These are phyloP conservation scores for Cutaneotrichosporon sp. DNA, from an alignment of 1,284 basidiomycete genomes.

Conservation along the genomic window DNA sequence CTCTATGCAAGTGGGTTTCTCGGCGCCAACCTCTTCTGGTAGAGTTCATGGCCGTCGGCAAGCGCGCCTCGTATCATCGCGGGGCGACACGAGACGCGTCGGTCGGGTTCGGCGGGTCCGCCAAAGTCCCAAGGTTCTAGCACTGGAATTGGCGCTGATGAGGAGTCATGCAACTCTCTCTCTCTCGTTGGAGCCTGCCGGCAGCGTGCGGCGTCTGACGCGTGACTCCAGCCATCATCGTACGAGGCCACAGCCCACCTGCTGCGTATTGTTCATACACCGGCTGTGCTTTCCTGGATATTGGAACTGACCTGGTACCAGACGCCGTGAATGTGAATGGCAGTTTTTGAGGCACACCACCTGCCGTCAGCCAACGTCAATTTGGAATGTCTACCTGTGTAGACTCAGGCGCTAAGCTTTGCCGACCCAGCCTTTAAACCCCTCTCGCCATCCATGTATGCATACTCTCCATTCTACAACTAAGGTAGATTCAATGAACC, in stretches of 20 bases:
- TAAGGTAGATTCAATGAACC: too few relatives aligned
- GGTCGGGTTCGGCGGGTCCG: neutral
- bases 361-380: neutral
- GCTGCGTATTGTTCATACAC: neutral
- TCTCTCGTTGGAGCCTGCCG: neutral
- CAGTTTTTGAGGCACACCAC: neutral
- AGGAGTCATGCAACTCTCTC: neutral
- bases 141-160: neutral
- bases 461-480: neutral
- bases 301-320: neutral
- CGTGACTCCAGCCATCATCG: constrained; percentile 1
- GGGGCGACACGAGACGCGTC: neutral
- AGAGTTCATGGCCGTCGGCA: neutral
- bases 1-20: neutral
- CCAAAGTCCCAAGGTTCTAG: neutral
- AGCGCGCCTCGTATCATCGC: neutral
- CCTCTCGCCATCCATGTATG: neutral
- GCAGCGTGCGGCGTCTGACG: neutral
- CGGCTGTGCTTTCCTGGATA: neutral
- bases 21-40: neutral
- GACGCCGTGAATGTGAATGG: neutral
- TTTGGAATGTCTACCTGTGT: neutral
- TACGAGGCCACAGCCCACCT: neutral
- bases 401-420: neutral
- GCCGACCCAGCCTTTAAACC: neutral